A percentile compares a stretch with the other conserved stretches of the same genome.
phyloP scores from a whole-genome alignment of 176 grass and related monocot species.

The Oryza meridionalis region DNA sequence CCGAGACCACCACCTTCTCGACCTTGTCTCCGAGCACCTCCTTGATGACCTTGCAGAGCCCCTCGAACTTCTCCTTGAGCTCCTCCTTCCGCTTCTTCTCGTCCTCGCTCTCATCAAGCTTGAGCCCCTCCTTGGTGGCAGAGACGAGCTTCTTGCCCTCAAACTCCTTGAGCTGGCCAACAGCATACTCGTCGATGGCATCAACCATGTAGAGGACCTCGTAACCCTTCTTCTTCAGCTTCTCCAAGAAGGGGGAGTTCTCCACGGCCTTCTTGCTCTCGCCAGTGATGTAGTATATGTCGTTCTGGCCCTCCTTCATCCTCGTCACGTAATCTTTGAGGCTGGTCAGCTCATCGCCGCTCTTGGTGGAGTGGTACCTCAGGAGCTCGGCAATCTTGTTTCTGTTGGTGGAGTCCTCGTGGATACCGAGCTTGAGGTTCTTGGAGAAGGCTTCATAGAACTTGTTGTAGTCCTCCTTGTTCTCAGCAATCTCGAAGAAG shows the following conservation, averaged over 20 bases:
- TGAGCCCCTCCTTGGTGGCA: slow-evolving; percentile 98
- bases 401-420: slow-evolving; percentile 89
- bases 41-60: slow-evolving; percentile 95
- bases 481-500: slow-evolving; percentile 98
- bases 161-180: slow-evolving; percentile 97
- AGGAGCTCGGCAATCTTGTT: slow-evolving; percentile 85
- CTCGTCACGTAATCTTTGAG: slow-evolving; percentile 97
- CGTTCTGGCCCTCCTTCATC: slow-evolving; percentile 99
- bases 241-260: slow-evolving; percentile 97
- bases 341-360: slow-evolving; percentile 95
- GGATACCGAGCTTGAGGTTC: slow-evolving; percentile 94
- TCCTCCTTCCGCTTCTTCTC: slow-evolving; percentile 90
- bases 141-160: slow-evolving; percentile 96
- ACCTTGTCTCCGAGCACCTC: slow-evolving; percentile 93
- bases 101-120: slow-evolving; percentile 88
- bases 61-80: slow-evolving; percentile 90
- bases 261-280: slow-evolving; percentile 99
- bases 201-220: slow-evolving; percentile 94
- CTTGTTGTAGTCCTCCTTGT: slow-evolving; percentile 99
- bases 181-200: slow-evolving; percentile 86
- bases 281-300: slow-evolving; percentile 96
- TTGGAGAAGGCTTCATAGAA: slow-evolving; percentile 99
- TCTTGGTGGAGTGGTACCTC: slow-evolving; percentile 97
- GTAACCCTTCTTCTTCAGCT: slow-evolving; percentile 89
- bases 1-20: slow-evolving; percentile 86